Percentiles rank a stretch among this genome's conserved stretches.
Evolutionary conservation across 768 basidiomycete genomes (phyloP).

Genomic region (Harrya chromipes): DNA sequence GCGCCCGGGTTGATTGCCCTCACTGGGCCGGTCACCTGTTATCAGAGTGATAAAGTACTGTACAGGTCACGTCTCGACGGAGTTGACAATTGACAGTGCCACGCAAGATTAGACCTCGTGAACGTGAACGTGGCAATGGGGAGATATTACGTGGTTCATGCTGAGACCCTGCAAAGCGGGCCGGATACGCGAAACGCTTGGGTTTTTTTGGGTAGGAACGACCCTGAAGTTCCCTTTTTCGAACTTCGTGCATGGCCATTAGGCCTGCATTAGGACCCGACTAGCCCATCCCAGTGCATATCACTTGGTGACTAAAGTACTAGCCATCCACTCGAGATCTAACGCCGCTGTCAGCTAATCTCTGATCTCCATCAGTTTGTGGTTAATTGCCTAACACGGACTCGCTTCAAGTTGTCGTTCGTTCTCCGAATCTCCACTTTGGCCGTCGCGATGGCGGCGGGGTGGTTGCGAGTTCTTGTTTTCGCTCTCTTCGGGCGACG

Average conservation of each 20-base stretch:
- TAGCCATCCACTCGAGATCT: slow-evolving; percentile 8
- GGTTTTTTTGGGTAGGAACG: background rate
- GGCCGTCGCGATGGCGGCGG: slow-evolving; percentile 28
- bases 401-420: background rate
- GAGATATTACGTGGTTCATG: slow-evolving; percentile 12
- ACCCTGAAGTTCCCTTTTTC: slow-evolving; percentile 16
- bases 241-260: too few species aligned
- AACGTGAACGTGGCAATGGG: slow-evolving; percentile 6
- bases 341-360: slow-evolving; percentile 1
- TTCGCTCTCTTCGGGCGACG: slow-evolving; percentile 22
- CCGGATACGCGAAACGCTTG: slow-evolving; percentile 3
- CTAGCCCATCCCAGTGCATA: background rate
- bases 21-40: background rate
- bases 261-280: background rate
- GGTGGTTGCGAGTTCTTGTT: slow-evolving; percentile 9
- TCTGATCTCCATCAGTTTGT: slow-evolving; percentile 14
- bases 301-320: background rate
- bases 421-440: slow-evolving; percentile 18
- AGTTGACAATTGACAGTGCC: too few species aligned
- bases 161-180: slow-evolving; percentile 15
- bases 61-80: too few species aligned
- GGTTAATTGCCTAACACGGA: background rate
- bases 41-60: background rate
- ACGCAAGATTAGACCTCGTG: background rate
- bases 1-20: slow-evolving; percentile 4